Evolutionary conservation across 2,329 filamentous ascomycete species (phyloP), one percentile per base, ranked within the genome.

Genomic region (Blastomyces parvus): DNA sequence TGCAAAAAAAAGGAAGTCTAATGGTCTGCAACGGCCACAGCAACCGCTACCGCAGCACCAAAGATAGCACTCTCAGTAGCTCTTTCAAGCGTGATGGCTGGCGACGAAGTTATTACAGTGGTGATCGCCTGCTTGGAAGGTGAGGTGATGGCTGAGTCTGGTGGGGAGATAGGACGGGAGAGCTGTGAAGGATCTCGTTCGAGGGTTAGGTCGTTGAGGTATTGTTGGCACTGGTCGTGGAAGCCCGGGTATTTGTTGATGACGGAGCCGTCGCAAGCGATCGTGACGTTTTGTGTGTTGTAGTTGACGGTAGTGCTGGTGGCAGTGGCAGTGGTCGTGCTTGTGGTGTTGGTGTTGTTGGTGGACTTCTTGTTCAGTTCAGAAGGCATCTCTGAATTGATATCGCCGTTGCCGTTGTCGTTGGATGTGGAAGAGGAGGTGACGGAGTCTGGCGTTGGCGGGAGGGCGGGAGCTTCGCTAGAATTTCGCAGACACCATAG

Each of bases 401-500:
- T 22, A 14, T 36, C 38, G 53, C 11, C 53, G 8, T 9, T 13
- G 36, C 8, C n/a, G 14, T 46, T 30, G 27, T 59, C 57, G 19
- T 57, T 40, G 50, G 63, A n/a, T 73, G 68, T 0, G 67, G 62
- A 42, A 22, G 46, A 50, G 46, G 46, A 50, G 0, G 22, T 5
- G 9, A 67, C 65, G 0, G 68, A 65, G 3, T 69, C 66, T 3
- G 69, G 55, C 8, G 66, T 67, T 0, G 71, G 66, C 8, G 67
- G 63, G 3, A 63, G 44, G 1, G 42, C 17, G 22, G 65, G 63
- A 7, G 62, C 58, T 67, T 85, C 83, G 9, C 76, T 75, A 19
- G 79, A 76, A 48, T 80, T 82, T 63, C 82, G 79, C 17, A 87
- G 73, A 14, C 74, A 76, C 82, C 84, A 87, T 46, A 88, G 77